Evolutionary conservation across 495 filamentous ascomycete genomes (phyloP).

Genomic region (Platismatia glauca): DNA sequence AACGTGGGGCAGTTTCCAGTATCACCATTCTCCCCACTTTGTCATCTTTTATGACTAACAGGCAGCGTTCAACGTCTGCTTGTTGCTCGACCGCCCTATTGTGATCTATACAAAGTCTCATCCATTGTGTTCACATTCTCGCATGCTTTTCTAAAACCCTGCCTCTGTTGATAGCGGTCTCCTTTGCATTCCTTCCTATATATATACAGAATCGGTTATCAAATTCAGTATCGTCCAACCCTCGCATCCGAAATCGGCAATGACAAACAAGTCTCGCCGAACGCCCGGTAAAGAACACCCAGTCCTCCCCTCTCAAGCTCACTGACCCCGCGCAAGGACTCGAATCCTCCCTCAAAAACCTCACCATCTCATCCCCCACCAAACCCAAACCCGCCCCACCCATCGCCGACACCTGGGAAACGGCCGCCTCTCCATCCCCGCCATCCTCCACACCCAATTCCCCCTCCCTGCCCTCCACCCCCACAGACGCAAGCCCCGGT

Average conservation of each 20-base stretch:
- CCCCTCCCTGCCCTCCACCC: conserved; percentile 25
- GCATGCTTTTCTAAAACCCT: neutral
- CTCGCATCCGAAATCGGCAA: neutral
- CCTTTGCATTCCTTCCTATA: neutral
- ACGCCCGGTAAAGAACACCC: neutral
- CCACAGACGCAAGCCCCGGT: conserved; percentile 29
- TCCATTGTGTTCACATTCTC: neutral
- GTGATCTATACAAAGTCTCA: neutral
- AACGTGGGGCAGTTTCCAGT: neutral
- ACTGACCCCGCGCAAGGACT: conserved; percentile 27
- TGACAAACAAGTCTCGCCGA: conserved; percentile 6
- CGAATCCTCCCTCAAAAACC: conserved; percentile 37
- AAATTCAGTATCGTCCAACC: neutral
- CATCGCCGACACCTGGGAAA: conserved; percentile 81
- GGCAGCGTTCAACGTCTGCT: neutral
- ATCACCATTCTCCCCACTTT: neutral
- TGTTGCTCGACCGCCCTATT: neutral
- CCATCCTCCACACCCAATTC: conserved; percentile 29
- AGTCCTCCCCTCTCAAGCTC: neutral
- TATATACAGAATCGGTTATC: neutral
- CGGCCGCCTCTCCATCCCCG: conserved; percentile 46
- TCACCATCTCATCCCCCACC: conserved; percentile 34
- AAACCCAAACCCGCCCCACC: conserved; percentile 32
- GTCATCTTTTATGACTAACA: neutral
- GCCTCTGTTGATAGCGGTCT: neutral